Base-by-base conservation (phyloP, 208 protist species). In the Crithidia fasciculata region DNA sequence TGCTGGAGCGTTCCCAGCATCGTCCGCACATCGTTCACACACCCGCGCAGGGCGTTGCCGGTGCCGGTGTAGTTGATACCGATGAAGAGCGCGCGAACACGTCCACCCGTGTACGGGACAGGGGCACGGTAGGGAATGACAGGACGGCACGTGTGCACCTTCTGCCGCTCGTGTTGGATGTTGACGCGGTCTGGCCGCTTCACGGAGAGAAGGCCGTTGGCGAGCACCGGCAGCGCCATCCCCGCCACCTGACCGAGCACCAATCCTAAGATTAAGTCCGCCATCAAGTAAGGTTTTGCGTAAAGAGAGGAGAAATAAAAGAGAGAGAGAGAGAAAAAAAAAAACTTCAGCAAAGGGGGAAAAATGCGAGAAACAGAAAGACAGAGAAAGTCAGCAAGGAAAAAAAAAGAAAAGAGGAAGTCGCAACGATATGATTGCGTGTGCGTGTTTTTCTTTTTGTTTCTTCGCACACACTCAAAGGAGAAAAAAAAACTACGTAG, bases 1-100 rank as follows among this genome's bases (percentile, higher is more conserved):
- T 81, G 72, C 72, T 96, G 85, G 45, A 97, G 76, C 39, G 91
- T 92, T 10, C 69, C 76, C 43, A 95, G 68, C 89, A 96, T 96
- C 64, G 84, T 77, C 59, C 80, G 72, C 2, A 93, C 87, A 66
- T 97, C 94, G 74, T 97, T 96, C 19, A 96, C 84, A 66, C 94
- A 97, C 45, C 94, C 94, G 28, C 75, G 78, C 37, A 97, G 80
- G 58, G 87, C 70, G 39, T 76, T 82, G 44, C 65, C 7, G 15
- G 76, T 89, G 28, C 92, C 94, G 28, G 69, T 89, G 84, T 97
- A 97, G 79, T 97, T 97, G 67, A 96, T 96, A 40, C 94, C 94
- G 64, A 97, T 96, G 60, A 97, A 89, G 12, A 97, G 83, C 8
- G 91, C 92, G 40, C 93, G 91, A 15, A 96, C 94, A 13, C 90